Evolutionary conservation across 495 filamentous ascomycete genomes (phyloP), one percentile per base, ranked within the genome.

Genomic region (Hypoxylon trugodes): DNA sequence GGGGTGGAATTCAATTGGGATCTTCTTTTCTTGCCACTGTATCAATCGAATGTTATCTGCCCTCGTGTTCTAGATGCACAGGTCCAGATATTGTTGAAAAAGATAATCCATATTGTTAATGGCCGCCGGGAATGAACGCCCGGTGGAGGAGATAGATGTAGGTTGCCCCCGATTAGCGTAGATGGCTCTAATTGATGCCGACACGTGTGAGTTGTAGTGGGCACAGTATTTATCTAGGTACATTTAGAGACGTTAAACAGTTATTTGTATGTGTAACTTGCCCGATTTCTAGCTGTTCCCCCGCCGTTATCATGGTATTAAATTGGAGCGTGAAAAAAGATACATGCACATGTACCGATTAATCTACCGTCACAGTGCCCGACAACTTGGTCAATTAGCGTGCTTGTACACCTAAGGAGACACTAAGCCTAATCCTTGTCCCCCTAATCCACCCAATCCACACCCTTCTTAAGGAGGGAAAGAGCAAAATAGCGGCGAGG

Each of bases 1-100:
- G 30, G 46, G 51, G 51, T 52, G 45, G 19, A 49, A 49, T 49
- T 49, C 50, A 55, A 62, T 62, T 56, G 43, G 26, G 51, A 55
- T 55, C 43, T 56, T 62, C 50, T 22, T 33, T 59, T n/a, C 46
- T 59, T 50, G 55, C 56, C 56, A 59, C 46, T 49, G 42, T 36
- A 41, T 52, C 40, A n/a, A 51, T 60, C 36, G 43, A 19, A 50
- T 8, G 43, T 43, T 24, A 21, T 30, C 51, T 6, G 36, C 18
- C 24, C 35, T 59, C 35, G 21, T 51, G 56, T 43, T 51, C 36
- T 59, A 26, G 41, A n/a, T 10, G 19, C 24, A 25, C 24, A 7
- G 19, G 41, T n/a, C 18, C 22, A 45, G n/a, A 15, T 21, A n/a
- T n/a, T n/a, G n/a, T n/a, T n/a, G 12, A 43, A 6, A 30, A 28